Evolutionary conservation across 75 land plant species (phyloP).

Genomic region (Sequoiadendron giganteum): DNA sequence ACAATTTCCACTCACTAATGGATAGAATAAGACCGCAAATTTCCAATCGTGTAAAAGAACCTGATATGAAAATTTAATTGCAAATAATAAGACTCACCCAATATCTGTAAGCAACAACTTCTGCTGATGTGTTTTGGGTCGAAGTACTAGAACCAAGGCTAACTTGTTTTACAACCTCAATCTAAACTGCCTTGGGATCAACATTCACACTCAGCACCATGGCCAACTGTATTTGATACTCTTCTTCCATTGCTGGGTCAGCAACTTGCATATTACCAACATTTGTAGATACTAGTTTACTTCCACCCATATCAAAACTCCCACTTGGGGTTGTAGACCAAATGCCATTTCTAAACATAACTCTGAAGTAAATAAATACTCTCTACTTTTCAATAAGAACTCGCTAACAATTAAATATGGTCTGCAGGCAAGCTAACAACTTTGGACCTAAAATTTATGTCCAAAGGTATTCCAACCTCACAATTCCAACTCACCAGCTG

Average conservation of each 20-base stretch:
- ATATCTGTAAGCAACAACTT: slow-evolving; percentile 73
- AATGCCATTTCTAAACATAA: no score
- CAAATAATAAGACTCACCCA: slow-evolving; percentile 61
- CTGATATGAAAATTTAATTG: neutral
- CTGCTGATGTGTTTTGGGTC: slow-evolving; percentile 55
- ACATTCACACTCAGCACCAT: slow-evolving; percentile 75
- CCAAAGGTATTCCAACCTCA: no score
- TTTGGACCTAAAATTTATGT: no score
- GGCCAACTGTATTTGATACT: slow-evolving; percentile 80
- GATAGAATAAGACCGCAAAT: neutral
- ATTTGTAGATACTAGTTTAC: slow-evolving; percentile 27
- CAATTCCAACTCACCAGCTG: no score
- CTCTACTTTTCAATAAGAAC: no score
- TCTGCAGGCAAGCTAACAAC: no score
- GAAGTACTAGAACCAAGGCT: slow-evolving; percentile 69
- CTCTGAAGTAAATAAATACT: no score
- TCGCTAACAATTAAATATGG: no score
- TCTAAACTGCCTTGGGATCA: slow-evolving; percentile 84
- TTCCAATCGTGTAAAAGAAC: neutral
- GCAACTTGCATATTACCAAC: slow-evolving; percentile 21
- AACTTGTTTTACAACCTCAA: slow-evolving; percentile 74
- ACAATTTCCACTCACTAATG: neutral
- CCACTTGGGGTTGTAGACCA: slow-evolving; percentile 12
- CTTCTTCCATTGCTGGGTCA: slow-evolving; percentile 55
- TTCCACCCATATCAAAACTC: slow-evolving; percentile 7